Evolutionary conservation across 164 flowering plant species (phyloP).

Genomic region (Platanus orientalis): DNA sequence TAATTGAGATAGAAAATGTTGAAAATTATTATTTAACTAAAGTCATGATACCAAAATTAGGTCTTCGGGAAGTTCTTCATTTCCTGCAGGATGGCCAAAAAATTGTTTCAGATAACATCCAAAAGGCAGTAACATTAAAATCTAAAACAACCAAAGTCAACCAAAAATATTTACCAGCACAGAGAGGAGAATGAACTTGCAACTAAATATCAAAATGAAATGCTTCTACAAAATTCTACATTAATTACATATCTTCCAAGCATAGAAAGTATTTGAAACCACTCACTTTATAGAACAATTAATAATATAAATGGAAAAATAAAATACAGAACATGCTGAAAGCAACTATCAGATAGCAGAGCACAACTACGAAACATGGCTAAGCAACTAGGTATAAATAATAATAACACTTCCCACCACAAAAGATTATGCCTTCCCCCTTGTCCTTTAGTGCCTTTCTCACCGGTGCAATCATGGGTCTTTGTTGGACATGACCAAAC

Average conservation of each 20-base stretch:
- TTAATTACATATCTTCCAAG: neutral
- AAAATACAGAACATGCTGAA: no score
- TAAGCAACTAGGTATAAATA: no score
- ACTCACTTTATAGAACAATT: no score
- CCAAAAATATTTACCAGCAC: neutral
- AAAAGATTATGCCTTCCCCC: no score
- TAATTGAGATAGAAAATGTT: neutral
- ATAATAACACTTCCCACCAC: no score
- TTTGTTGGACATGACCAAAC: no score
- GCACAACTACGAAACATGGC: no score
- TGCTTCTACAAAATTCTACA: neutral
- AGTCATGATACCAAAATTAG: conserved; percentile 48
- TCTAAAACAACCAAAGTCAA: neutral
- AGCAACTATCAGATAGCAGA: no score
- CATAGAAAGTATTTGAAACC: neutral
- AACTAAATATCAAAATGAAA: neutral
- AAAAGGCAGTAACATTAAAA: neutral
- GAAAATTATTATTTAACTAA: neutral
- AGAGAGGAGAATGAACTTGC: neutral
- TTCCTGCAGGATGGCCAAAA: conserved; percentile 48
- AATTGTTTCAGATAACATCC: conserved; percentile 6
- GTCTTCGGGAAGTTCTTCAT: conserved; percentile 73
- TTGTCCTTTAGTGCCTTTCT: no score
- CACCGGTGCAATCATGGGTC: no score
- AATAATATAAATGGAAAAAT: no score